Conservation (phyloP, 2,329 filamentous ascomycete species). For the Botryosphaeria dothidea region DNA sequence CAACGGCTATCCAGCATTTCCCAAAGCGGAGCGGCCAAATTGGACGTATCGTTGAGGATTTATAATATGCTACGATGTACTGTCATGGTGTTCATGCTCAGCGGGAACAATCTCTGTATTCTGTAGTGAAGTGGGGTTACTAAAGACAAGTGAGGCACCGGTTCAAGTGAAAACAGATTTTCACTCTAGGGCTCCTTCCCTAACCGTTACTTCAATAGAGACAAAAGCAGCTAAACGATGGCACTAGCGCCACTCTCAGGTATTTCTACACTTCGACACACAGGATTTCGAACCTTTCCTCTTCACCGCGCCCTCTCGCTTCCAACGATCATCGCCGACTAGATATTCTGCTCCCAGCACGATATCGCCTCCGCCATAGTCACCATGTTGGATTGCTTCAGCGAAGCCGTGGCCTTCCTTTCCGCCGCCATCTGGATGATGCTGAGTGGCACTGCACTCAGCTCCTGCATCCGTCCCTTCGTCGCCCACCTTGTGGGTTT, state of each 20-base stretch:
- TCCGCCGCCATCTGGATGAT: background rate
- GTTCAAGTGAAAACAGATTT: too few species aligned
- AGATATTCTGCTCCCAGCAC: background rate
- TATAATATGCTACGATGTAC: too few species aligned
- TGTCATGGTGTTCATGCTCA: too few species aligned
- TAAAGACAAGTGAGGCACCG: too few species aligned
- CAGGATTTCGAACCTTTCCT: background rate
- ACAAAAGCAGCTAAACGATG: too few species aligned
- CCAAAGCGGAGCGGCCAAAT: too few species aligned
- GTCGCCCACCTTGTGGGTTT: background rate
- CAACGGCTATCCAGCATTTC: too few species aligned
- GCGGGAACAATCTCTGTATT: too few species aligned
- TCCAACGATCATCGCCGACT: background rate
- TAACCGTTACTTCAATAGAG: too few species aligned
- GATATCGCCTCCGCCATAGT: background rate
- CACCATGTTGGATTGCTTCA: background rate
- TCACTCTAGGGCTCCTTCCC: too few species aligned
- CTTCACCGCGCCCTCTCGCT: background rate
- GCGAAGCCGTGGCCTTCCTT: background rate
- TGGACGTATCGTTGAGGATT: too few species aligned
- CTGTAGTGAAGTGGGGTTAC: too few species aligned
- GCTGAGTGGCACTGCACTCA: constrained; percentile 5
- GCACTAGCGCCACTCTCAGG: background rate
- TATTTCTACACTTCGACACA: background rate
- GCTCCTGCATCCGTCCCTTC: background rate